Percentiles rank a stretch among this genome's conserved stretches.
Conservation (phyloP, 1,284 basidiomycete species). For the Tremellales sp. region DNA sequence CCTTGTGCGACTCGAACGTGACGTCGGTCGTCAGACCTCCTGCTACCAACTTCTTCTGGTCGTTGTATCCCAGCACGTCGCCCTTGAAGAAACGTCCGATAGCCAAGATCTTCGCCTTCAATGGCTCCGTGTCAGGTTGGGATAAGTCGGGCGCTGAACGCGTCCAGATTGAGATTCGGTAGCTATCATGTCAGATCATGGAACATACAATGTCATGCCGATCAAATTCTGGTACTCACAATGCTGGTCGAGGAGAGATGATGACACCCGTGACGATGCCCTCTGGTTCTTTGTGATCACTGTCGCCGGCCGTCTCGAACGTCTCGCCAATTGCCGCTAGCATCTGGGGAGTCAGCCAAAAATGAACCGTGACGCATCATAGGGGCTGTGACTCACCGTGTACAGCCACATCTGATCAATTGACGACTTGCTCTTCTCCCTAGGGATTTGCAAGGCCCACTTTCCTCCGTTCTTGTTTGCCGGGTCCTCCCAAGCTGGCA, state of each 20-base stretch:
- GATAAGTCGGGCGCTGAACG: constrained; percentile 62
- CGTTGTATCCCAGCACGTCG: constrained; percentile 74
- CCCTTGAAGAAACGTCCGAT: constrained; percentile 86
- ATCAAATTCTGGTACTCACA: no score
- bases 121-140: constrained; percentile 41
- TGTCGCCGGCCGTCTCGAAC: constrained; percentile 64
- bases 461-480: constrained; percentile 96
- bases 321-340: constrained; percentile 94
- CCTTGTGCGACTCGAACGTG: constrained; percentile 85
- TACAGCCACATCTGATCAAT: constrained; percentile 98
- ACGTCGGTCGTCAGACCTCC: constrained; percentile 84
- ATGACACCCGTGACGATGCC: constrained; percentile 91
- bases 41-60: constrained; percentile 61
- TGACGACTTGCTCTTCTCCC: constrained; percentile 78
- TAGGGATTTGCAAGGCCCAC: constrained; percentile 96
- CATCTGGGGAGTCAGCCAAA: constrained; percentile 78
- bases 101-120: constrained; percentile 67
- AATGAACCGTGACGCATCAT: no score
- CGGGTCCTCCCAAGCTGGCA: constrained; percentile 93
- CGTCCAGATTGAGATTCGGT: constrained; percentile 96
- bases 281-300: constrained; percentile 39
- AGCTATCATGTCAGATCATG: constrained; percentile 46
- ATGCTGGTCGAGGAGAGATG: constrained; percentile 87
- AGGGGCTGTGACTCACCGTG: constrained; percentile 60
- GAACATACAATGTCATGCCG: no score